Evolutionary conservation across 352 stramenopile species (phyloP).

Genomic region (Phytophthora sp.): DNA sequence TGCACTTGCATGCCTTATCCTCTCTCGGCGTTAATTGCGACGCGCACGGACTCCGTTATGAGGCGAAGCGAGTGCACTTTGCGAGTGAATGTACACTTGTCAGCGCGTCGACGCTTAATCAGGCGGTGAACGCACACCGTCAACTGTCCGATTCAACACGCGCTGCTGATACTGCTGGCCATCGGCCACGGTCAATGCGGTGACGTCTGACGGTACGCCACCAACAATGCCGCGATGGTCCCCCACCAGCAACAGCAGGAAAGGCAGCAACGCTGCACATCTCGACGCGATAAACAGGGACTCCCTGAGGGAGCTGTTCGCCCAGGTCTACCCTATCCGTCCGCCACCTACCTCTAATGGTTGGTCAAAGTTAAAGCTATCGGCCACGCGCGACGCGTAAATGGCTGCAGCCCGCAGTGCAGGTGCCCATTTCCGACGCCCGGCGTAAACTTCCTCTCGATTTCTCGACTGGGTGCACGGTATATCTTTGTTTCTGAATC

Average conservation of each 20-base stretch:
- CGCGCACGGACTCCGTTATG: too few relatives aligned
- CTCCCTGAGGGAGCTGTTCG: too few relatives aligned
- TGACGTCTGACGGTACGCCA: conserved; percentile 16
- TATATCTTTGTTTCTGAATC: too few relatives aligned
- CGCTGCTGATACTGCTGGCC: conserved; percentile 1
- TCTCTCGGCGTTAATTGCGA: neutral
- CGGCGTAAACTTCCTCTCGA: conserved; percentile 12
- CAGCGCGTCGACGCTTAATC: too few relatives aligned
- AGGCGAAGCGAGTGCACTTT: neutral
- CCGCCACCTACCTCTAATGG: too few relatives aligned
- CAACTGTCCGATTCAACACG: conserved; percentile 20
- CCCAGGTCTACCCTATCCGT: conserved; percentile 24
- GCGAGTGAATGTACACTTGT: too few relatives aligned
- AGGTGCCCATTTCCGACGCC: too few relatives aligned
- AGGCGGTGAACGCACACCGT: conserved; percentile 18
- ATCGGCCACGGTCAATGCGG: too few relatives aligned
- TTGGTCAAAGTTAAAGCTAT: conserved; percentile 33
- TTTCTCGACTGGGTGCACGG: too few relatives aligned
- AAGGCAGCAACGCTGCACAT: conserved; percentile 30
- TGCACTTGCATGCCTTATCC: conserved; percentile 14
- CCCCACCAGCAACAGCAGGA: conserved; percentile 31
- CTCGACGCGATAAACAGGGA: conserved; percentile 19
- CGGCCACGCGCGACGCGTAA: conserved; percentile 2
- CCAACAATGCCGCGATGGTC: conserved; percentile 32
- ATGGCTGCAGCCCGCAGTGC: too few relatives aligned